Conservation (phyloP, 2,329 filamentous ascomycete species). For the Colletotrichum karsti region DNA sequence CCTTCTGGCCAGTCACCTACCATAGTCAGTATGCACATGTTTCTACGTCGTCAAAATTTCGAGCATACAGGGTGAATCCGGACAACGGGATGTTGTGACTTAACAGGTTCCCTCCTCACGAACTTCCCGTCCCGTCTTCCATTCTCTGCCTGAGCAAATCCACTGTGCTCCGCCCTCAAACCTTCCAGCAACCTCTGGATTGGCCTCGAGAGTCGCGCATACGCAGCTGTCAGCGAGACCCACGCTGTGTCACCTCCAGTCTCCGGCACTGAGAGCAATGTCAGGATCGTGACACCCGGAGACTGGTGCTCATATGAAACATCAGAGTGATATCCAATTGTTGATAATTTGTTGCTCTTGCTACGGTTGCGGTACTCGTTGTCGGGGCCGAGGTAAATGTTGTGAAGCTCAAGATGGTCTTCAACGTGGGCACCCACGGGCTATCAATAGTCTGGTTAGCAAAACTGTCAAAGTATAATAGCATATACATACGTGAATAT, state of each 20-base stretch:
- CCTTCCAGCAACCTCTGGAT: conserved; percentile 46
- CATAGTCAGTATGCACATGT: background rate
- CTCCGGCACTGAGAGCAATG: conserved; percentile 43
- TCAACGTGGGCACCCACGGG: conserved; percentile 52
- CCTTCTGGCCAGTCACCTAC: conserved; percentile 36
- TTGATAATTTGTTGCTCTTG: conserved; percentile 44
- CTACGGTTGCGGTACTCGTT: conserved; percentile 49
- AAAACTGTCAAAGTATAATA: background rate
- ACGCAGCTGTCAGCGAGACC: conserved; percentile 46
- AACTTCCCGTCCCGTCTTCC: conserved; percentile 41
- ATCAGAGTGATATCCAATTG: conserved; percentile 49
- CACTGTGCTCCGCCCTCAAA: conserved; percentile 47
- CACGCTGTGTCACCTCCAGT: conserved; percentile 49
- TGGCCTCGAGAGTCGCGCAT: conserved; percentile 44
- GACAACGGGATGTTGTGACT: conserved; percentile 72
- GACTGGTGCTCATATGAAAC: conserved; percentile 52
- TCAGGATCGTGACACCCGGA: conserved; percentile 50
- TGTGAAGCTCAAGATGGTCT: conserved; percentile 52
- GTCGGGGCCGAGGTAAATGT: conserved; percentile 55
- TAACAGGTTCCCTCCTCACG: conserved; percentile 70
- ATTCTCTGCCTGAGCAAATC: conserved; percentile 46
- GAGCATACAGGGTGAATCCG: conserved; percentile 70
- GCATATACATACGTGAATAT: conserved; percentile 43
- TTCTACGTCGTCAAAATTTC: background rate
- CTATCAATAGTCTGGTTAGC: conserved; percentile 30